Percentiles rank a stretch among this genome's conserved stretches.
These are phyloP conservation scores for Lomentospora prolificans DNA, from an alignment of 2,329 filamentous ascomycete genomes.

Conservation along the genomic window DNA sequence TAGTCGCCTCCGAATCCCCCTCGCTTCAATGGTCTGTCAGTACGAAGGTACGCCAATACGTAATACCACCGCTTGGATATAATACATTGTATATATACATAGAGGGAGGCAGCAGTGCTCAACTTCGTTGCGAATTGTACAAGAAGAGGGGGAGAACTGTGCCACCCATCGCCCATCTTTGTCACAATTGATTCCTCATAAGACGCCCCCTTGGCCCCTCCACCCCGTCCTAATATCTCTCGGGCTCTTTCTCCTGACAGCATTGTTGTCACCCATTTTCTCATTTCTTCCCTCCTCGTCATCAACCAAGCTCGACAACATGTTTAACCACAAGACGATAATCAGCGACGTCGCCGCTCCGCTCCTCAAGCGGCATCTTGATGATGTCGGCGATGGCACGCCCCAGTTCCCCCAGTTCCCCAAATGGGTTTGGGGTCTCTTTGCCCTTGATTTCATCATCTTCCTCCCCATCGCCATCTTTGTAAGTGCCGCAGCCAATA, in stretches of 20 bases:
- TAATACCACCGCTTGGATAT: too few species aligned
- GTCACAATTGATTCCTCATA: too few species aligned
- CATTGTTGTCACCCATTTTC: neutral
- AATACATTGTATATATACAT: too few species aligned
- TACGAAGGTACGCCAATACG: too few species aligned
- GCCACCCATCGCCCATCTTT: too few species aligned
- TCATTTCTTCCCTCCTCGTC: neutral
- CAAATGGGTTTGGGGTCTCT: constrained; percentile 4
- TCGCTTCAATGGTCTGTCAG: too few species aligned
- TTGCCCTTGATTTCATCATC: neutral
- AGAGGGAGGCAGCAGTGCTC: too few species aligned
- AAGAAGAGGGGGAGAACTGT: too few species aligned
- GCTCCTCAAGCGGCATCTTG: constrained; percentile 4
- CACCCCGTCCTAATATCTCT: too few species aligned
- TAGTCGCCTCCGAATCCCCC: too few species aligned
- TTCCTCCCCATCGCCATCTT: constrained; percentile 6
- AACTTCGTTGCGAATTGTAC: too few species aligned
- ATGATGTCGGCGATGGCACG: neutral
- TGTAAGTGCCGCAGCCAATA: neutral
- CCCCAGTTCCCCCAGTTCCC: neutral
- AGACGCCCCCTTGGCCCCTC: too few species aligned
- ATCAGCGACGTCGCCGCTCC: neutral
- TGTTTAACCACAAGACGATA: neutral
- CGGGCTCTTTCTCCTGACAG: neutral
- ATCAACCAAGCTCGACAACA: neutral